phyloP scores from a whole-genome alignment of 129 eudicot genomes.

The Smallanthus sonchifolius region DNA sequence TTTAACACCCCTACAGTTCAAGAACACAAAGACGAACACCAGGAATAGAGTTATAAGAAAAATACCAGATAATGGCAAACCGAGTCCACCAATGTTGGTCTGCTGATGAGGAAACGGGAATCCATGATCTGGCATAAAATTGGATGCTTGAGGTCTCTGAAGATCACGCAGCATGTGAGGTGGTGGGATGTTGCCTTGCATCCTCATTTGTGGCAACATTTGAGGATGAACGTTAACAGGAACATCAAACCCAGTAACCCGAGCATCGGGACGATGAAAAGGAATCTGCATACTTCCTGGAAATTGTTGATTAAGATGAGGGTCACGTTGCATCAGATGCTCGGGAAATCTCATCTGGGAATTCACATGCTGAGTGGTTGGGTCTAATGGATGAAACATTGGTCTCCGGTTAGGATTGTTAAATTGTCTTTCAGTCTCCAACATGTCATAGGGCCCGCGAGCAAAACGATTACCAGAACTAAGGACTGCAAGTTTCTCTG shows the following conservation, averaged over 20 bases:
- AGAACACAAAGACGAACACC: background rate
- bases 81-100: slow-evolving; percentile 48
- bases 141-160: slow-evolving; percentile 51
- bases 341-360: slow-evolving; percentile 71
- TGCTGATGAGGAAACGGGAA: slow-evolving; percentile 59
- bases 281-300: slow-evolving; percentile 31
- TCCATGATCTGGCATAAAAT: slow-evolving; percentile 62
- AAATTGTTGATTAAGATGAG: slow-evolving; percentile 50
- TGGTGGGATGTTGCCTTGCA: slow-evolving; percentile 55
- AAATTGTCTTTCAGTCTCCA: slow-evolving; percentile 45
- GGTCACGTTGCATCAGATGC: slow-evolving; percentile 41
- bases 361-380: slow-evolving; percentile 28
- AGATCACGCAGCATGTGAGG: slow-evolving; percentile 49
- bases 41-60: background rate
- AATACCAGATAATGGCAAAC: slow-evolving; percentile 69
- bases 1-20: too few species aligned
- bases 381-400: slow-evolving; percentile 48
- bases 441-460: slow-evolving; percentile 48
- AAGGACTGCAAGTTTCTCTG: slow-evolving; percentile 59
- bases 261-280: slow-evolving; percentile 50
- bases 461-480: slow-evolving; percentile 40
- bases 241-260: slow-evolving; percentile 60
- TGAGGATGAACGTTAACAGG: slow-evolving; percentile 55
- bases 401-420: slow-evolving; percentile 48
- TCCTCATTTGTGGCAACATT: slow-evolving; percentile 71